A percentile compares a stretch with the other conserved stretches of the same genome.
These are phyloP conservation scores for Pyrenopolyporus hunteri DNA, from an alignment of 495 filamentous ascomycete species.

Conservation along the genomic window DNA sequence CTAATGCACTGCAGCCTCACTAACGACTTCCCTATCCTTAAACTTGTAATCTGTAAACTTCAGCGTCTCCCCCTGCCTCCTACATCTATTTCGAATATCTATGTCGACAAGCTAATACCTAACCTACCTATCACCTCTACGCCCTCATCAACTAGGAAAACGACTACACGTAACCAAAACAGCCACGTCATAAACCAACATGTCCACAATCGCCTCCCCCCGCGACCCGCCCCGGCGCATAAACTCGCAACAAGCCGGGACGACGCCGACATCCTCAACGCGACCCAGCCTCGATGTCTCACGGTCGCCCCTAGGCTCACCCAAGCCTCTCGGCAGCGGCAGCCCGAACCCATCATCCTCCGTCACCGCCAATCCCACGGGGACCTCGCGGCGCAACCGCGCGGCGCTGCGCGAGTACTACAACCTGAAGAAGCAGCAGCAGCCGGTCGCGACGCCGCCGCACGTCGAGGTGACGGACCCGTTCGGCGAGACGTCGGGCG, in stretches of 20 bases:
- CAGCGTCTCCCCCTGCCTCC: not conserved
- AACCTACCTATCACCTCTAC: not conserved
- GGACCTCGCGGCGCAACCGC: slow-evolving; percentile 58
- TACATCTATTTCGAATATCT: too few relatives aligned
- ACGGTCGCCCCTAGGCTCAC: slow-evolving; percentile 58
- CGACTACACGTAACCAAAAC: not conserved
- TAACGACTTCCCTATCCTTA: slow-evolving; percentile 1
- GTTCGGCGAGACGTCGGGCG: slow-evolving; percentile 29
- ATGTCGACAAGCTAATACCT: not conserved
- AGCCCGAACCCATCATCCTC: slow-evolving; percentile 63
- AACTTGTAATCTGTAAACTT: slow-evolving; percentile 22
- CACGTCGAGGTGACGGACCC: slow-evolving; percentile 50
- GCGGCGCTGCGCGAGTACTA: slow-evolving; percentile 94
- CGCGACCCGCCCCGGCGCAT: slow-evolving; percentile 59
- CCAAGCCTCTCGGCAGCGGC: slow-evolving; percentile 54
- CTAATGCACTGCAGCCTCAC: slow-evolving; percentile 27
- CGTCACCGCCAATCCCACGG: slow-evolving; percentile 52
- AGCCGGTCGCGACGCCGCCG: slow-evolving; percentile 36
- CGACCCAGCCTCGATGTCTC: slow-evolving; percentile 73
- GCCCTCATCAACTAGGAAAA: not conserved
- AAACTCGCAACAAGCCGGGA: slow-evolving; percentile 47
- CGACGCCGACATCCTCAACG: slow-evolving; percentile 70
- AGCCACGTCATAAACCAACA: slow-evolving; percentile 43
- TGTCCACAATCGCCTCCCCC: slow-evolving; percentile 81
- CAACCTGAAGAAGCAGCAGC: slow-evolving; percentile 68